Percentiles rank a stretch among this genome's conserved stretches.
Conservation (phyloP, 805 yeast genomes). For the Metschnikowia drakensbergensis region DNA sequence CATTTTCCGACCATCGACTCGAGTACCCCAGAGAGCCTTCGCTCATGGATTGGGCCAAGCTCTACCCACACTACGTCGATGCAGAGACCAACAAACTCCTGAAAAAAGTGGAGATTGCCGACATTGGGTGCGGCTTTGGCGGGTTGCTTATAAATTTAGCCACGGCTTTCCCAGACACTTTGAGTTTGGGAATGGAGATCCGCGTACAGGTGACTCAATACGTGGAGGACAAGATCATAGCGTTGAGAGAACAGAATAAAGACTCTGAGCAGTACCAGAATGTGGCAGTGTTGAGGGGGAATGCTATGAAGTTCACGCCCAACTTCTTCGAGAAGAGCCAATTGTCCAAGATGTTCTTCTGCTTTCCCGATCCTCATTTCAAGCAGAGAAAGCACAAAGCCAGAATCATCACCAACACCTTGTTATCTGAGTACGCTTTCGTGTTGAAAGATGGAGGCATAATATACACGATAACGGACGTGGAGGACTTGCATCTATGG, state of each 20-base stretch:
- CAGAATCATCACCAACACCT: constrained; percentile 85
- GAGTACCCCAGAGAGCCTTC: constrained; percentile 83
- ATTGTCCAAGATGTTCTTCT: constrained; percentile 87
- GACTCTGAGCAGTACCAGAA: constrained; percentile 59
- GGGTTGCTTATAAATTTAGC: constrained; percentile 81
- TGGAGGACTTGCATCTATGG: constrained; percentile 89
- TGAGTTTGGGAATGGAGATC: constrained; percentile 94
- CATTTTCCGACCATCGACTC: constrained; percentile 89
- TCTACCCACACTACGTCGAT: constrained; percentile 62
- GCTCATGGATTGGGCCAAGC: constrained; percentile 80
- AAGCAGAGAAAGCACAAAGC: constrained; percentile 97
- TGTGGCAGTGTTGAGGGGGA: constrained; percentile 86
- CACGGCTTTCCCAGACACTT: constrained; percentile 65
- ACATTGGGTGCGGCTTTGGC: constrained; percentile 97
- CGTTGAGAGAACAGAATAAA: constrained; percentile 60
- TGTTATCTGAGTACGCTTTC: constrained; percentile 88
- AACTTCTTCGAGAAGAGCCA: constrained; percentile 85
- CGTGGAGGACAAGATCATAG: constrained; percentile 92
- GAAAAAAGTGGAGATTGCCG: constrained; percentile 78
- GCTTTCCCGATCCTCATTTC: constrained; percentile 99
- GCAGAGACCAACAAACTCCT: constrained; percentile 40
- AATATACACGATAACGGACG: constrained; percentile 93
- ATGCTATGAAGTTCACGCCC: constrained; percentile 96
- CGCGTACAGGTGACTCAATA: constrained; percentile 96
- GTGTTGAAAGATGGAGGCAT: constrained; percentile 84